Conservation (phyloP, 768 basidiomycete genomes). For the Leccinellum rugosiceps region DNA sequence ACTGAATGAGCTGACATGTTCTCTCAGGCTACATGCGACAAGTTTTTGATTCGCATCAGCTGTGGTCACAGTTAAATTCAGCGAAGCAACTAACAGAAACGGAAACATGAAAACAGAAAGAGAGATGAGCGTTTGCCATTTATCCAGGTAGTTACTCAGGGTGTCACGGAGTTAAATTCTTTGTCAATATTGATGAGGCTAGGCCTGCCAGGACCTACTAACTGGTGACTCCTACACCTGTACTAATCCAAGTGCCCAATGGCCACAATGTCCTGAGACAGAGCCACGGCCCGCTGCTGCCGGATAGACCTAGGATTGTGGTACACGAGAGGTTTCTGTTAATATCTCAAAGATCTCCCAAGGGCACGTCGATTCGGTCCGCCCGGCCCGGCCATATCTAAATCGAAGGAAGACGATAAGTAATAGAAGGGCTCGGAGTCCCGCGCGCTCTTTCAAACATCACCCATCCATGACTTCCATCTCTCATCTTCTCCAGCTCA, state of each 20-base stretch:
- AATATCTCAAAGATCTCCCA: neutral
- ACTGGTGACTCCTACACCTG: neutral
- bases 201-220: neutral
- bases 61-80: no score
- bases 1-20: neutral
- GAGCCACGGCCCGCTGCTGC: neutral
- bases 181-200: neutral
- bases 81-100: neutral
- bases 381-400: conserved; percentile 15
- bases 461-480: conserved; percentile 35
- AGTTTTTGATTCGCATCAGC: neutral
- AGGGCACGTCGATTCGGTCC: conserved; percentile 8
- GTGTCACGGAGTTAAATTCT: neutral
- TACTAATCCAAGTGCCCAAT: neutral
- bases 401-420: neutral
- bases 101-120: neutral
- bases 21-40: neutral
- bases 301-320: neutral
- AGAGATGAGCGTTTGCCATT: neutral
- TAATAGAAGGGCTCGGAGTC: neutral
- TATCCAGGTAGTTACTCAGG: neutral
- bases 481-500: conserved; percentile 53
- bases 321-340: neutral
- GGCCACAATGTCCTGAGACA: neutral
- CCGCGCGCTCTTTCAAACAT: neutral